Evolutionary conservation across 768 basidiomycete genomes (phyloP).

Genomic region (Trichaptum fuscoviolaceum): DNA sequence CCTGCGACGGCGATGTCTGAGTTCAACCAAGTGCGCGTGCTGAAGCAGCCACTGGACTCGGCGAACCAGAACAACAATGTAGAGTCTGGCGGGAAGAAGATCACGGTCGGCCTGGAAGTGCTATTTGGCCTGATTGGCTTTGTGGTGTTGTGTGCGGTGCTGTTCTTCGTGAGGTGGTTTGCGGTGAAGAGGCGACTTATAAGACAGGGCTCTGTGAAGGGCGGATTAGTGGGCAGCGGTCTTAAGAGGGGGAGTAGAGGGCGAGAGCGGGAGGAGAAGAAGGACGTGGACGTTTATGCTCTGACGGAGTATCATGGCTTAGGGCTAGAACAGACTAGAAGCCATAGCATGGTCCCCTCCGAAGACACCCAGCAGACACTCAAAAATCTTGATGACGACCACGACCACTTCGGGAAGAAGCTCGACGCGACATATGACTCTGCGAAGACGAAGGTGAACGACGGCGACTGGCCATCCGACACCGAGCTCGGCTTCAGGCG

Average conservation of each 20-base stretch:
- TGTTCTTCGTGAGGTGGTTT: conserved; percentile 55
- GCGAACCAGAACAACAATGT: conserved; percentile 12
- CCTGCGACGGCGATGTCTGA: conserved; percentile 55
- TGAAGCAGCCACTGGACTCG: conserved; percentile 49
- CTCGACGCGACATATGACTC: background rate
- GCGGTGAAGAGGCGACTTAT: conserved; percentile 30
- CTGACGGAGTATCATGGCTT: background rate
- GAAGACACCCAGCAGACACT: background rate
- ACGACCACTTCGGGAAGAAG: background rate
- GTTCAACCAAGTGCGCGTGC: conserved; percentile 64
- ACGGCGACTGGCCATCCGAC: background rate
- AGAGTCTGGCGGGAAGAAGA: conserved; percentile 28
- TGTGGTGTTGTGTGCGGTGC: conserved; percentile 45
- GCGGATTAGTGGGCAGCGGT: background rate
- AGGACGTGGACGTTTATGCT: background rate
- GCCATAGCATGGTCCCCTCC: background rate
- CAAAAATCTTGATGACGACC: background rate
- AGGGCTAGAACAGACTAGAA: background rate
- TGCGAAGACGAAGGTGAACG: background rate
- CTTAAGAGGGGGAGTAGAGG: background rate
- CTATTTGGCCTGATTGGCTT: conserved; percentile 56
- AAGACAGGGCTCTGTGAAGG: conserved; percentile 14
- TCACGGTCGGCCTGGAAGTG: conserved; percentile 58
- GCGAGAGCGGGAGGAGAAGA: background rate
- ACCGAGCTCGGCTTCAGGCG: background rate